A percentile compares a stretch with the other conserved stretches of the same genome.
Evolutionary conservation across 805 yeast genomes (phyloP).

Genomic region (Candida adriatica): DNA sequence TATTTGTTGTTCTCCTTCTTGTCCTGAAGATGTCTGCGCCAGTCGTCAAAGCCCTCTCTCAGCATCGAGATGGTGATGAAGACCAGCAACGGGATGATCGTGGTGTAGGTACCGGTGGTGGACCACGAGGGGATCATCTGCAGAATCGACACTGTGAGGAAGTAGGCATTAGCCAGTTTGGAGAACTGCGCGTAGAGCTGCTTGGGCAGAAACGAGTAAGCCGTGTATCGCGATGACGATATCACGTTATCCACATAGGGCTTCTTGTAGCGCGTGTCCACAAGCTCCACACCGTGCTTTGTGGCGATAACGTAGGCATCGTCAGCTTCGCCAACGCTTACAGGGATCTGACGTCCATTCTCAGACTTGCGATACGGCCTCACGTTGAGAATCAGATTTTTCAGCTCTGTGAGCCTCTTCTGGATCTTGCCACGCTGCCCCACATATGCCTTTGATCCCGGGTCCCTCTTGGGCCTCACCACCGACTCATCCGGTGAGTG

Average conservation of each 20-base stretch:
- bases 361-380: constrained; percentile 44
- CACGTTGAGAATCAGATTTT: constrained; percentile 38
- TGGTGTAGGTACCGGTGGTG: constrained; percentile 92
- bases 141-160: constrained; percentile 80
- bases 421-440: constrained; percentile 21
- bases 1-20: constrained; percentile 68
- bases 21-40: constrained; percentile 79
- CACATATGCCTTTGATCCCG: constrained; percentile 11
- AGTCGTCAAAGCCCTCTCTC: constrained; percentile 92
- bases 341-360: constrained; percentile 73
- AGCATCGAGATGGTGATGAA: constrained; percentile 86
- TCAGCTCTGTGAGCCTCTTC: constrained; percentile 16
- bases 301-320: constrained; percentile 25
- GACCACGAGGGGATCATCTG: constrained; percentile 98
- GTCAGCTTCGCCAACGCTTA: constrained; percentile 37
- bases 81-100: constrained; percentile 80
- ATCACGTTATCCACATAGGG: constrained; percentile 64
- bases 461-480: constrained; percentile 6
- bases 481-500: constrained; percentile 17
- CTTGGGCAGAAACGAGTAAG: constrained; percentile 77
- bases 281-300: constrained; percentile 28
- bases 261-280: constrained; percentile 63
- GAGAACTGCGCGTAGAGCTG: constrained; percentile 89
- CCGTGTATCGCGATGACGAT: constrained; percentile 81
- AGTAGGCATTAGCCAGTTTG: constrained; percentile 86